A percentile compares a stretch with the other conserved stretches of the same genome.
Evolutionary conservation across 1,284 basidiomycete species (phyloP).

Genomic region (Porogramme epimiltina): DNA sequence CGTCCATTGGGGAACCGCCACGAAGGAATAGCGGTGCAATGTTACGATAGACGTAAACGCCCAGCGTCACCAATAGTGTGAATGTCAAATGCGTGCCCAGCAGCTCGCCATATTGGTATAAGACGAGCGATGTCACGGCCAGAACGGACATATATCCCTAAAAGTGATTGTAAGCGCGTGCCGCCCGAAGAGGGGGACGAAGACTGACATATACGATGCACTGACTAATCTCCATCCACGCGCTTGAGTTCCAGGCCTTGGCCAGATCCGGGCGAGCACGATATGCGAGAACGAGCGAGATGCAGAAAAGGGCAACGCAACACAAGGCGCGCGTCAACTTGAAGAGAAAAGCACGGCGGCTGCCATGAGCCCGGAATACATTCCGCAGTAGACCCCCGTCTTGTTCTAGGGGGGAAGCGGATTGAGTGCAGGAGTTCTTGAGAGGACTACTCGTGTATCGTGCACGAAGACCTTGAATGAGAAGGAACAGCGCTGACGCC

Average conservation of each 20-base stretch:
- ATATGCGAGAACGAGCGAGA: neutral
- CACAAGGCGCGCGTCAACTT: neutral
- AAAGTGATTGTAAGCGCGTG: neutral
- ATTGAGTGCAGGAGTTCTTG: too few species aligned
- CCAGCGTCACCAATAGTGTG: slow-evolving; percentile 42
- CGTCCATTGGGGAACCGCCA: slow-evolving; percentile 42
- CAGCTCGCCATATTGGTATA: neutral
- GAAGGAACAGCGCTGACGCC: neutral
- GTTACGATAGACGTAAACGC: slow-evolving; percentile 51
- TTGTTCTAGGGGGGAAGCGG: too few species aligned
- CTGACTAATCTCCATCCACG: too few species aligned
- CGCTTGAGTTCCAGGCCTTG: too few species aligned
- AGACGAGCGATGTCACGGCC: too few species aligned
- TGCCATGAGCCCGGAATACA: neutral
- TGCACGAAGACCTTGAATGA: neutral
- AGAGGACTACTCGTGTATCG: neutral
- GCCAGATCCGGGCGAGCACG: too few species aligned
- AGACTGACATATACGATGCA: neutral
- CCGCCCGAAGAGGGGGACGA: neutral
- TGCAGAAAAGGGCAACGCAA: neutral
- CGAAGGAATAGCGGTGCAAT: slow-evolving; percentile 50
- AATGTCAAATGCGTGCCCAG: slow-evolving; percentile 16
- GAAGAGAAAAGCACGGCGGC: neutral
- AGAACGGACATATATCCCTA: too few species aligned
- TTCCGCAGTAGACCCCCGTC: too few species aligned